These are phyloP conservation scores for Ulota crispa DNA, from an alignment of 225 moss, liverwort and hornwort species.

Conservation along the genomic window DNA sequence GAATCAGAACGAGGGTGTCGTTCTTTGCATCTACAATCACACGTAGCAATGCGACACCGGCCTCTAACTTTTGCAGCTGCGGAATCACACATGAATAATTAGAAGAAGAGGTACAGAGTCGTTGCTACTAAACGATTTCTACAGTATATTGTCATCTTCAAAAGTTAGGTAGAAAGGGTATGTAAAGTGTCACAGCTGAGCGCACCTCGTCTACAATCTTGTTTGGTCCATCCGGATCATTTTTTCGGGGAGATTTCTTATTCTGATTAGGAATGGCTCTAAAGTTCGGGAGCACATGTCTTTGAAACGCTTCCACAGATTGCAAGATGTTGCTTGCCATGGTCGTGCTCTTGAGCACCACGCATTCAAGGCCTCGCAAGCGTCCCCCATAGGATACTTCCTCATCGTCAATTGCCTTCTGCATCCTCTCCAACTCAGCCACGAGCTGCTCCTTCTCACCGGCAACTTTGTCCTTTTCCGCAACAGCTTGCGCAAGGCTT, in stretches of 20 bases:
- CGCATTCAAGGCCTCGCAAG: slow-evolving; percentile 51
- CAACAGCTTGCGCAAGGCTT: slow-evolving; percentile 77
- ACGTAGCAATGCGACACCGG: slow-evolving; percentile 64
- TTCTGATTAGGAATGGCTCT: slow-evolving; percentile 41
- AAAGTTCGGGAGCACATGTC: slow-evolving; percentile 91
- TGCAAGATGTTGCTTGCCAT: slow-evolving; percentile 59
- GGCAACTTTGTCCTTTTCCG: slow-evolving; percentile 70
- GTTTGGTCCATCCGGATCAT: slow-evolving; percentile 31
- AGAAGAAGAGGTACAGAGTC: slow-evolving; percentile 1
- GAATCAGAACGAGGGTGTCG: slow-evolving; percentile 91
- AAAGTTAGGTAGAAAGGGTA: not conserved
- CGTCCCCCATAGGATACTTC: slow-evolving; percentile 47
- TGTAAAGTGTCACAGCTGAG: not conserved
- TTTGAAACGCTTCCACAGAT: slow-evolving; percentile 69
- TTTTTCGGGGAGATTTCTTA: slow-evolving; percentile 22
- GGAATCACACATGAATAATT: not conserved
- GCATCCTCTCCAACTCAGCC: slow-evolving; percentile 49
- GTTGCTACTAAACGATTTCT: not conserved
- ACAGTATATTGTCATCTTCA: not conserved
- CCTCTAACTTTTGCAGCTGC: slow-evolving; percentile 85
- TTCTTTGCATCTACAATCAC: slow-evolving; percentile 98
- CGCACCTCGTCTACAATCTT: slow-evolving; percentile 67
- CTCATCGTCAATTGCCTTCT: slow-evolving; percentile 33
- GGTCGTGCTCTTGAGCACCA: slow-evolving; percentile 49
- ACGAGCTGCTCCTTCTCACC: slow-evolving; percentile 60